These are phyloP conservation scores for Pezicula rhizophila DNA, from an alignment of 2,329 filamentous ascomycete species.

Conservation along the genomic window DNA sequence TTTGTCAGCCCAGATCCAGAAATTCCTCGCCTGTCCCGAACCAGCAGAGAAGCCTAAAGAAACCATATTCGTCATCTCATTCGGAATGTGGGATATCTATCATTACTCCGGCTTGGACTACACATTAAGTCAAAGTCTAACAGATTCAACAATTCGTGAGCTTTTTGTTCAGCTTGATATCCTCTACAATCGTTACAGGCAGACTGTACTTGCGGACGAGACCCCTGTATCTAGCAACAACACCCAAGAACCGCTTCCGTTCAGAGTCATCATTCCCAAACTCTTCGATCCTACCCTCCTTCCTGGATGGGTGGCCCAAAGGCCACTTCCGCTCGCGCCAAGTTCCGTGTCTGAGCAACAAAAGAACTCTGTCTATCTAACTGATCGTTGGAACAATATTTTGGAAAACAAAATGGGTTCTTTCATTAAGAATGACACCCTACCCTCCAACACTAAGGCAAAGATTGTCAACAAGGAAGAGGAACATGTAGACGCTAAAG, in stretches of 20 bases:
- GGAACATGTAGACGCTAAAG: background rate
- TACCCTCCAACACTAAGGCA: background rate
- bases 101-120: constrained; percentile 19
- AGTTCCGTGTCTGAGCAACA: constrained; percentile 45
- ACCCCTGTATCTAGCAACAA: background rate
- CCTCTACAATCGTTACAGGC: constrained; percentile 17
- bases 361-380: constrained; percentile 47
- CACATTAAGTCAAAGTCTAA: constrained; percentile 8
- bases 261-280: constrained; percentile 45
- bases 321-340: constrained; percentile 36
- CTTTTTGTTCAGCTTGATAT: constrained; percentile 23
- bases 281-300: constrained; percentile 48
- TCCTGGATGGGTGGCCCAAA: constrained; percentile 43
- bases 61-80: constrained; percentile 24
- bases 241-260: constrained; percentile 23
- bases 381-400: constrained; percentile 42
- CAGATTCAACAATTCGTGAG: constrained; percentile 13
- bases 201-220: constrained; percentile 3
- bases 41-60: constrained; percentile 7
- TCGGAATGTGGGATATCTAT: constrained; percentile 29
- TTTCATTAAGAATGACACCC: constrained; percentile 33
- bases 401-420: constrained; percentile 34
- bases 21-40: constrained; percentile 18
- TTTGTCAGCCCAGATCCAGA: constrained; percentile 20
- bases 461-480: constrained; percentile 9